Percentiles rank a stretch among this genome's conserved stretches.
These are phyloP conservation scores for Penicillium canescens DNA, from an alignment of 495 filamentous ascomycete species.

Conservation along the genomic window DNA sequence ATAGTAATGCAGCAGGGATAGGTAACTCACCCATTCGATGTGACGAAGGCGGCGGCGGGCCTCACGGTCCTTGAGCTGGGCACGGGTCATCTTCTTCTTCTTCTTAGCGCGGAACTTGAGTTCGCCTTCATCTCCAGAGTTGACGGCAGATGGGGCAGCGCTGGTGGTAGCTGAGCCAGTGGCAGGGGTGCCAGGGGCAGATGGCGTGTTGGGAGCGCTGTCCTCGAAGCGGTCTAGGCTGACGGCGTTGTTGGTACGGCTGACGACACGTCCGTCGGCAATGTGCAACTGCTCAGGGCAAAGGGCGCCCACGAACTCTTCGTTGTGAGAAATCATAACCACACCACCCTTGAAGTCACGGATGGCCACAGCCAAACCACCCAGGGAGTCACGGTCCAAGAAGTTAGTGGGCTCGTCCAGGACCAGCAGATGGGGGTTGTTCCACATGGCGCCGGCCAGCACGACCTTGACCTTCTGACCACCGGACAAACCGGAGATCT, in stretches of 20 bases:
- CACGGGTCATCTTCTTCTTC: slow-evolving; percentile 99
- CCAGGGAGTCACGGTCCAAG: slow-evolving; percentile 94
- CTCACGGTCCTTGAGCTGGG: slow-evolving; percentile 92
- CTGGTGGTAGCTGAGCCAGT: slow-evolving; percentile 56
- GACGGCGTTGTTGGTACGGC: slow-evolving; percentile 75
- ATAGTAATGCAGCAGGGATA: not conserved
- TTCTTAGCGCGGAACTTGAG: slow-evolving; percentile 93
- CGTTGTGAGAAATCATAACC: slow-evolving; percentile 99
- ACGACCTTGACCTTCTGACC: slow-evolving; percentile 99
- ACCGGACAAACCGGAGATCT: slow-evolving; percentile 94
- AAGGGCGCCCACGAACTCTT: slow-evolving; percentile 95
- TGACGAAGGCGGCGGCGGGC: slow-evolving; percentile 84
- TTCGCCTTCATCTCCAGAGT: slow-evolving; percentile 82
- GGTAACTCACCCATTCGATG: slow-evolving; percentile 76
- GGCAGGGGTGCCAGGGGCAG: slow-evolving; percentile 50
- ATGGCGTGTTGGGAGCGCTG: slow-evolving; percentile 61
- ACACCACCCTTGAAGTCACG: slow-evolving; percentile 97
- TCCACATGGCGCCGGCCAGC: slow-evolving; percentile 97
- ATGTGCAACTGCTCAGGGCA: slow-evolving; percentile 96
- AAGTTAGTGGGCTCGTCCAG: slow-evolving; percentile 99
- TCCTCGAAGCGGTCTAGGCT: slow-evolving; percentile 86
- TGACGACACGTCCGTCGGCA: slow-evolving; percentile 78
- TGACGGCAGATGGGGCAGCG: slow-evolving; percentile 70
- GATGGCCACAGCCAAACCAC: slow-evolving; percentile 93
- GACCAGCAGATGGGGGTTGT: slow-evolving; percentile 95